Conservation (phyloP, 345 rosid species). For the Reutealis trisperma region DNA sequence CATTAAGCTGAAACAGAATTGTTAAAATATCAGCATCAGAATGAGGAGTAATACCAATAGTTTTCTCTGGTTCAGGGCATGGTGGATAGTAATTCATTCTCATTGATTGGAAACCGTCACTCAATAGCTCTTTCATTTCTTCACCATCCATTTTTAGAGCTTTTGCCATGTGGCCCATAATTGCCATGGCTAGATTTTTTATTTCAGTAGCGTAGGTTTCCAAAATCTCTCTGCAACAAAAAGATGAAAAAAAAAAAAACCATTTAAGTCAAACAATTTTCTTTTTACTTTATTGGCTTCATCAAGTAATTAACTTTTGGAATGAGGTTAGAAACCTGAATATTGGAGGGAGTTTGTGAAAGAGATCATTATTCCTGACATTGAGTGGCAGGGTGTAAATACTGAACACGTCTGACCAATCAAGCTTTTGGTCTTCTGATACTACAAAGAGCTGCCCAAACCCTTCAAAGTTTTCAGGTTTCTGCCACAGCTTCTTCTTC, state of each 20-base stretch:
- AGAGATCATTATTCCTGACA: slow-evolving; percentile 33
- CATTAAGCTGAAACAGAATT: slow-evolving; percentile 21
- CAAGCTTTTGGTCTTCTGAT: slow-evolving; percentile 56
- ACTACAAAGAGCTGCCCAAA: slow-evolving; percentile 55
- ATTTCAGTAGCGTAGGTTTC: slow-evolving; percentile 46
- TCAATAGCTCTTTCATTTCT: slow-evolving; percentile 44
- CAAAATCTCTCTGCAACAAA: slow-evolving; percentile 44
- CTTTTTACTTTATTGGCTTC: too few relatives aligned
- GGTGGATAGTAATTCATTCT: slow-evolving; percentile 60
- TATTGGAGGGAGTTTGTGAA: slow-evolving; percentile 41
- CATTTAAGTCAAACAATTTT: too few relatives aligned
- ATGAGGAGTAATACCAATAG: slow-evolving; percentile 49
- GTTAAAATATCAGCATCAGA: slow-evolving; percentile 34
- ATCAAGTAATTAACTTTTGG: too few relatives aligned
- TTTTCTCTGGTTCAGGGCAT: slow-evolving; percentile 49
- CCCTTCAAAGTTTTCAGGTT: slow-evolving; percentile 48
- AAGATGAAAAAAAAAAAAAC: not conserved
- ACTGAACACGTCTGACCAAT: slow-evolving; percentile 59
- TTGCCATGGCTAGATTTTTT: slow-evolving; percentile 35
- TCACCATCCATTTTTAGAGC: slow-evolving; percentile 47
- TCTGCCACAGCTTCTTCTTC: slow-evolving; percentile 55
- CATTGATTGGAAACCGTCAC: slow-evolving; percentile 45
- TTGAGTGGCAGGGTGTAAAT: slow-evolving; percentile 39
- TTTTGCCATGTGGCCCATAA: slow-evolving; percentile 42
- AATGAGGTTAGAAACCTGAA: slow-evolving; percentile 33